phyloP scores from a whole-genome alignment of 2,329 filamentous ascomycete genomes.

The Curvularia hawaiiensis region DNA sequence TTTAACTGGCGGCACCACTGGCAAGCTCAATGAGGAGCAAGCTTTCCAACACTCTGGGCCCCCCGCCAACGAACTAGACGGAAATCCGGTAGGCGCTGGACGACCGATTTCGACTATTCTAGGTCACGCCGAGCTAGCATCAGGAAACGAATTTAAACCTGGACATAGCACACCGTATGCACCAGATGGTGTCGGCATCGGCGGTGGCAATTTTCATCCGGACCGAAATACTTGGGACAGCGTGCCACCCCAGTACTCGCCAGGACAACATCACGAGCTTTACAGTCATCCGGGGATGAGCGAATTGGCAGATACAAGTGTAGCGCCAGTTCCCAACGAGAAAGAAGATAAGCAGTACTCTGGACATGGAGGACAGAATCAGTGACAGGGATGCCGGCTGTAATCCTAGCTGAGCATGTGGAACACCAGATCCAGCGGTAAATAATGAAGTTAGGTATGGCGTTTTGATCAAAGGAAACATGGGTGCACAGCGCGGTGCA shows the following conservation, averaged over 20 bases:
- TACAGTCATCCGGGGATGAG: conserved; percentile 18
- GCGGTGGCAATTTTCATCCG: conserved; percentile 32
- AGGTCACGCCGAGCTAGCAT: conserved; percentile 39
- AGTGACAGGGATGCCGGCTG: conserved; percentile 24
- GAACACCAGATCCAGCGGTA: conserved; percentile 24
- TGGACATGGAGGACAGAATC: conserved; percentile 31
- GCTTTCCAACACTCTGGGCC: conserved; percentile 21
- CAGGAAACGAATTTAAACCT: conserved; percentile 34
- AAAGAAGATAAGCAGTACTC: conserved; percentile 26
- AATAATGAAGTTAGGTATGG: neutral
- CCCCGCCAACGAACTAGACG: conserved; percentile 36
- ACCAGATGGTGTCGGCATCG: conserved; percentile 39
- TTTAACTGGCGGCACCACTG: conserved; percentile 32
- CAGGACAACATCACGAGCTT: conserved; percentile 19
- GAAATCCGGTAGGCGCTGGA: conserved; percentile 36
- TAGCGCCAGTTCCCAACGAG: conserved; percentile 21
- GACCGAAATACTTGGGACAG: conserved; percentile 33
- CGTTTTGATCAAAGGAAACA: neutral
- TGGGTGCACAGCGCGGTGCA: neutral
- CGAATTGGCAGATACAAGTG: conserved; percentile 28
- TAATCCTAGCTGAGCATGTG: conserved; percentile 30
- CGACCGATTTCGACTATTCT: conserved; percentile 34
- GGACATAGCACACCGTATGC: conserved; percentile 30
- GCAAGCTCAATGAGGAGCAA: conserved; percentile 30
- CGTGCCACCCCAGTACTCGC: conserved; percentile 39